phyloP scores from a whole-genome alignment of 1,139 yeast species.

The Diutina mesorugosa region DNA sequence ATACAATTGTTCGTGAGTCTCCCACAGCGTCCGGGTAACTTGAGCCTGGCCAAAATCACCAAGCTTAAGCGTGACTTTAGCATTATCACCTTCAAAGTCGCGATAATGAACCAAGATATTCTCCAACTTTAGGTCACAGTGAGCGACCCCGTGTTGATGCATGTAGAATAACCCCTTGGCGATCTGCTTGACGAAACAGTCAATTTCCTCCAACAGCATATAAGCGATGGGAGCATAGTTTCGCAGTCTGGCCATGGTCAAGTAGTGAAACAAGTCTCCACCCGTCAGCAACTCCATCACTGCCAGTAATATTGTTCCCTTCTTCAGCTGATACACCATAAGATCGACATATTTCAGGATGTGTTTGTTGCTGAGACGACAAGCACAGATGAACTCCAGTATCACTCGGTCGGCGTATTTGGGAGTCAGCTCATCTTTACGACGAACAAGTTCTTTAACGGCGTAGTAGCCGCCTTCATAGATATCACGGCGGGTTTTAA shows the following conservation, averaged over 20 bases:
- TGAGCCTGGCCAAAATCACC: constrained; percentile 71
- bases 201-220: constrained; percentile 33
- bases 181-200: constrained; percentile 59
- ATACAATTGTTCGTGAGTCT: constrained; percentile 29
- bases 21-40: constrained; percentile 64
- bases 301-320: constrained; percentile 9
- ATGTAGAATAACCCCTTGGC: constrained; percentile 51
- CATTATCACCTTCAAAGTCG: constrained; percentile 2
- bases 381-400: constrained; percentile 67
- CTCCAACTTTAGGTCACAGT: constrained; percentile 61
- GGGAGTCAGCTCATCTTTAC: constrained; percentile 36
- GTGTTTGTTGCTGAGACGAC: constrained; percentile 56
- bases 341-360: constrained; percentile 59
- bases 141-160: constrained; percentile 67
- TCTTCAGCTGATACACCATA: constrained; percentile 17
- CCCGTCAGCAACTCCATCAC: constrained; percentile 73
- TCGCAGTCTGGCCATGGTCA: constrained; percentile 5
- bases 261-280: constrained; percentile 46
- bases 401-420: constrained; percentile 59
- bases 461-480: constrained; percentile 31
- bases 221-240: constrained; percentile 2
- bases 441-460: constrained; percentile 47
- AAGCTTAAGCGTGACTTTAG: constrained; percentile 37
- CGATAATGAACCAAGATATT: constrained; percentile 32
- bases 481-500: constrained; percentile 7